Evolutionary conservation across 2,329 filamentous ascomycete species (phyloP).

Genomic region (Rugonectria rugulosa): DNA sequence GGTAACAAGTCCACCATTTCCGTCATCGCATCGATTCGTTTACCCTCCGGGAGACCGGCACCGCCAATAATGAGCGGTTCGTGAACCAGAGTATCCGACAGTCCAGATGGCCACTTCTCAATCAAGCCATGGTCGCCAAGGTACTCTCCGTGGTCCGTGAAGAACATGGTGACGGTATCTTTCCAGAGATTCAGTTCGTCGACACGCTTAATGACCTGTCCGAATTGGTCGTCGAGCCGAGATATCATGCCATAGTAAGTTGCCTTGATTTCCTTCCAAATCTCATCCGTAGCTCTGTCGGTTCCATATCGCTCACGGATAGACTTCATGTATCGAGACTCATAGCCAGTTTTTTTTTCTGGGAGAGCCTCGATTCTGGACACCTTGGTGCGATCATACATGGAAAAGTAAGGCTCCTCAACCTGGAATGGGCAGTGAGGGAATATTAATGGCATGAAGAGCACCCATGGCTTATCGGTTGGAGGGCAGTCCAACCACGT

Average conservation of each 20-base stretch:
- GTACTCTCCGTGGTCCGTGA: constrained; percentile 56
- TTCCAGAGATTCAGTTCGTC: constrained; percentile 47
- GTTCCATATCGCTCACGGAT: constrained; percentile 50
- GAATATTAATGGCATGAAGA: constrained; percentile 53
- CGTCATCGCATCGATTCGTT: constrained; percentile 43
- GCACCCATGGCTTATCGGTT: constrained; percentile 48
- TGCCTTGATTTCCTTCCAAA: constrained; percentile 53
- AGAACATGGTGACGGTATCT: constrained; percentile 52
- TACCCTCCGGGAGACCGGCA: constrained; percentile 47
- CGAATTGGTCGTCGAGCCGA: constrained; percentile 55
- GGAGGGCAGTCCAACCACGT: constrained; percentile 54
- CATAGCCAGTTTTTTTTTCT: constrained; percentile 48
- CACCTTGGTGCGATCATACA: constrained; percentile 49
- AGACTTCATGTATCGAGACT: constrained; percentile 50
- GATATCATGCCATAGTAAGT: constrained; percentile 58
- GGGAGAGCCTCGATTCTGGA: constrained; percentile 9
- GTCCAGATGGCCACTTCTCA: constrained; percentile 56
- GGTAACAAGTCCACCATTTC: constrained; percentile 57
- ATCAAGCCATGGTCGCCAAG: constrained; percentile 56
- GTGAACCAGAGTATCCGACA: constrained; percentile 51
- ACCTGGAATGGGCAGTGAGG: constrained; percentile 57
- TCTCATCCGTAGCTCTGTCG: constrained; percentile 47
- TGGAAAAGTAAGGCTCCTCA: constrained; percentile 56
- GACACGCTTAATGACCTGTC: constrained; percentile 45
- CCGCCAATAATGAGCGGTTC: constrained; percentile 55